Evolutionary conservation across 2,329 filamentous ascomycete genomes (phyloP), one percentile per base, ranked within the genome.

Genomic region (Aspergillus oerlinghausenensis): DNA sequence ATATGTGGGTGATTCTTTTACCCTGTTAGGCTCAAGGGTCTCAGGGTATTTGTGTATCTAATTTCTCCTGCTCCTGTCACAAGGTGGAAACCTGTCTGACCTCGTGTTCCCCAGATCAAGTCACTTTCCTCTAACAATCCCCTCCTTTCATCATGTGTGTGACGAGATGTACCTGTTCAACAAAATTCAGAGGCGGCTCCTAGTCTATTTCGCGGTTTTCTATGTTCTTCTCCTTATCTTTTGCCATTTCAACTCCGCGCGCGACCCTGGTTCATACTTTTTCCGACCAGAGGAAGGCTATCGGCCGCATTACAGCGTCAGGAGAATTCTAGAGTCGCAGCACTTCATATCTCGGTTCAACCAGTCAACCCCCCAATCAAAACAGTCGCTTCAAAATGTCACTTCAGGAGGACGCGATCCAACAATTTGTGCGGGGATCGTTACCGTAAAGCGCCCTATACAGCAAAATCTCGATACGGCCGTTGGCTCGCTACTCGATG

Each of bases 401-500:
- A 38, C 52, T 38, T 40, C 35, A 19, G 25, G 52, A 29, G 40
- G 45, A 38, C 52, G 57, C 55, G 50, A 58, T 48, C 59, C 54
- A 21, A 50, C 54, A 49, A 57, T 80, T 23, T 80, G 78, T 52
- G 65, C 80, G 3, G 77, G 76, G 11, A 73, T 80, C 53, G 73
- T 77, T 25, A 75, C 76, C 3, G 71, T 77, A 42, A 75, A 73
- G 50, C 69, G 77, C 8, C 66, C 74, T 7, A 67, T 70, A 7
- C 67, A 70, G 8, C 68, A 73, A 25, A 78, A 79, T 55, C 65
- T 80, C 29, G 68, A 68, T 17, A 68, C 69, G 8, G 69, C 76
- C 1, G 66, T 80, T 7, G 78, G 75, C 14, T 79, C 76, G 1
- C 58, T 81, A 4, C 67, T 80, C 0, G 73, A 75, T 14, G 75